Evolutionary conservation across 768 basidiomycete genomes (phyloP).

Genomic region (Lactifluus rugatus): DNA sequence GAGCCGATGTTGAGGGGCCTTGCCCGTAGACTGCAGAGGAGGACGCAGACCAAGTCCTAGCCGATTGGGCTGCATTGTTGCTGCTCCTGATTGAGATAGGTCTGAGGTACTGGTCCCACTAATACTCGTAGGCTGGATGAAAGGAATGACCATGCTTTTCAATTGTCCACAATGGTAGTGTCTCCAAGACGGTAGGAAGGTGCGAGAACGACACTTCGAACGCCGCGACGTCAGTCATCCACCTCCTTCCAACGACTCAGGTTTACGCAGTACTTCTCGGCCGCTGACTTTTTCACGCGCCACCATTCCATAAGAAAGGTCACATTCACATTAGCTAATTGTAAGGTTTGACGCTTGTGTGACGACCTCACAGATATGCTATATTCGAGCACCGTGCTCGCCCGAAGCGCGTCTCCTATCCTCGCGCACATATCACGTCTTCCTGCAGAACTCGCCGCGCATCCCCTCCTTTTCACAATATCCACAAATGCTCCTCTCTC

Average conservation of each 20-base stretch:
- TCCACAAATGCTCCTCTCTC: slow-evolving; percentile 33
- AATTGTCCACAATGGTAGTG: neutral
- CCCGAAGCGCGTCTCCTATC: slow-evolving; percentile 12
- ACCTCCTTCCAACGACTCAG: too few species aligned
- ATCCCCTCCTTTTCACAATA: slow-evolving; percentile 42
- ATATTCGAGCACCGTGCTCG: slow-evolving; percentile 13
- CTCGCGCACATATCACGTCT: slow-evolving; percentile 7
- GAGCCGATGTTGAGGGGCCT: slow-evolving; percentile 85
- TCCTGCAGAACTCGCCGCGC: slow-evolving; percentile 8
- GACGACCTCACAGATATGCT: slow-evolving; percentile 10
- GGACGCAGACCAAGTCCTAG: too few species aligned
- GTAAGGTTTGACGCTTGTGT: too few species aligned
- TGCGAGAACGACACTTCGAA: neutral
- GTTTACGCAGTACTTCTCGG: too few species aligned
- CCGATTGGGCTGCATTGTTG: slow-evolving; percentile 55
- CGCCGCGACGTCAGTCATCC: too few species aligned
- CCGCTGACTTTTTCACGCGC: too few species aligned
- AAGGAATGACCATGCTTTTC: neutral
- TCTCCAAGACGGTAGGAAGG: too few species aligned
- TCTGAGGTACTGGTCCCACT: neutral
- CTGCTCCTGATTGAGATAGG: neutral
- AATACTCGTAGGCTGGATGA: neutral
- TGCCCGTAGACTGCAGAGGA: slow-evolving; percentile 87
- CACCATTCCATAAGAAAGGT: too few species aligned
- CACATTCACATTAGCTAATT: too few species aligned